Evolutionary conservation across 768 basidiomycete genomes (phyloP), one percentile per base, ranked within the genome.

Genomic region (Lactarius pseudohatsudake): DNA sequence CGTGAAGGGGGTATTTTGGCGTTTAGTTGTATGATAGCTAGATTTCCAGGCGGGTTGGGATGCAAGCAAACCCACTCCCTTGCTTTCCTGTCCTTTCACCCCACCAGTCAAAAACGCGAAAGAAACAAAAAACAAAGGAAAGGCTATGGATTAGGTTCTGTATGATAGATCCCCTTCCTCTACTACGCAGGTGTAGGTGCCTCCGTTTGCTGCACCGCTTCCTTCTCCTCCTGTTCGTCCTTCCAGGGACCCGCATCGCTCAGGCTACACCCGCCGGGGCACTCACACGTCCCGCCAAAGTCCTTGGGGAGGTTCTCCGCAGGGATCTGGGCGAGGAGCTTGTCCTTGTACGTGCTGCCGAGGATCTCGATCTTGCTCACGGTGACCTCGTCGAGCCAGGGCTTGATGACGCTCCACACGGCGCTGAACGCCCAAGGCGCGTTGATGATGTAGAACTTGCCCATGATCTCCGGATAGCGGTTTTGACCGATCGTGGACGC

Each of bases 361-460:
- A 97, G 75, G 75, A 99, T 96, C 70, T 89, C 86, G 75, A 99
- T 96, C 86, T 99, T 98, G 68, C 84, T 83, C 59, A 96, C 94
- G 34, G 96, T 99, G 32, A 96, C 97, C 72, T 89, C 88, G 77
- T 98, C 96, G 72, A 99, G 80, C 93, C 93, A 98, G 3, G 86
- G 87, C 80, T 93, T 96, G 81, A 98, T 85, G 70, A 95, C 75
- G 22, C 80, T 75, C 96, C 96, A 99, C 26, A 96, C 90, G 45
- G 89, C 84, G 59, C 85, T 84, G 81, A 99, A 99, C 60, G 87
- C 83, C 88, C 90, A 98, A 0, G 96, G 96, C 0, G 94, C 92
- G 74, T 98, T 98, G 84, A 97, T 91, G 83, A 98, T 95, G 82
- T 92, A 99, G 81, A 99, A 98, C 75, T 92, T 93, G 80, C 96